Evolutionary conservation across 1,284 basidiomycete genomes (phyloP), one percentile per base, ranked within the genome.

Genomic region (Marasmius fiardii): DNA sequence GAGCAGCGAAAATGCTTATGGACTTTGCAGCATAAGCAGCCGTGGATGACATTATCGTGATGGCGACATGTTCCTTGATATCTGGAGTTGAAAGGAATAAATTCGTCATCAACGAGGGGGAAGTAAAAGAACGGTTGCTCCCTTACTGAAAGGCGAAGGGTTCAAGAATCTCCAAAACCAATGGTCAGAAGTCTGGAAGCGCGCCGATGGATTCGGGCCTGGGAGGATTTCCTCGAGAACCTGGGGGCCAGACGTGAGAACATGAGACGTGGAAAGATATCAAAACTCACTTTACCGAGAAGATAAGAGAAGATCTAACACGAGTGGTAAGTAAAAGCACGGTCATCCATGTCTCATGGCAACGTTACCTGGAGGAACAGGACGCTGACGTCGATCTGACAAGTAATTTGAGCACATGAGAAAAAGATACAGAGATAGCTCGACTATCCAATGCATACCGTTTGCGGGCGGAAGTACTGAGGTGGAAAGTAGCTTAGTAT

Each of bases 1-100:
- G 74, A 16, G 78, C 76, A 3, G 79, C 80, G 50, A 82, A 77
- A 56, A 84, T 73, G 43, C 68, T 74, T 52, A 76, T 77, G 10
- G 80, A 80, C 43, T 79, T 66, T 0, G 81, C 80, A 2, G 76
- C 75, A 4, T 70, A 68, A 2, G 76, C 71, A 2, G 80, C 77
- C 4, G 81, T 81, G 18, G 78, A 74, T 5, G 78, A 67, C 68
- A 85, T 80, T 58, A 85, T 82, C n/a, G 78, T 79, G 57, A 83
- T 80, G 2, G 80, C 77, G 37, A 81, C 79, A 64, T 85, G 81
- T 63, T 86, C 83, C 69, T 81, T 81, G 64, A 82, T 71, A 64
- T 83, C 78, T 79, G 28, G 4, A n/a, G n/a, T n/a, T 4, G 28
- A 31, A 43, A 54, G 33, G 24, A 21, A n/a, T n/a, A n/a, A n/a